Percentiles rank a stretch among this genome's conserved stretches.
Evolutionary conservation across 257 asterid genomes (phyloP).

Genomic region (Ligustrum vulgare): DNA sequence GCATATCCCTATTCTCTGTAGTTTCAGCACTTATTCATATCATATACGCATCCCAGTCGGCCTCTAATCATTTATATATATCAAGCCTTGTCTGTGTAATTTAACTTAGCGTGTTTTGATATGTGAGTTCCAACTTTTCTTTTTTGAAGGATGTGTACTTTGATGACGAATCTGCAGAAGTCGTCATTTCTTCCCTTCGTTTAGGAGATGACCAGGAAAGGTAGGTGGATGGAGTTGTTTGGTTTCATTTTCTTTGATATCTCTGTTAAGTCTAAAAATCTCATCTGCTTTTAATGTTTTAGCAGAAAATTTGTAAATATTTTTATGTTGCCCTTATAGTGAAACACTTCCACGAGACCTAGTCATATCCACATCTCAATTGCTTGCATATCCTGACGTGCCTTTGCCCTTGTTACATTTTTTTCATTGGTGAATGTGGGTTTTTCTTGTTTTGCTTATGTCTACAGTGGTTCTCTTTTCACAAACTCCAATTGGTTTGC

Average conservation of each 20-base stretch:
- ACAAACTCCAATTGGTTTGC: slow-evolving; percentile 94
- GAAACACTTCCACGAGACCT: background rate
- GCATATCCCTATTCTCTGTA: background rate
- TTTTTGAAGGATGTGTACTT: slow-evolving; percentile 56
- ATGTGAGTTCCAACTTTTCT: slow-evolving; percentile 11
- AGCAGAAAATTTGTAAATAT: background rate
- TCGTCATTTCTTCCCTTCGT: slow-evolving; percentile 56
- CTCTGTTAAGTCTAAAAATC: slow-evolving; percentile 8
- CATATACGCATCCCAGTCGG: background rate
- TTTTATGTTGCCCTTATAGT: background rate
- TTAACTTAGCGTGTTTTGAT: slow-evolving; percentile 11
- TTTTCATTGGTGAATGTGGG: background rate
- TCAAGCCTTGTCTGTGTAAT: slow-evolving; percentile 13
- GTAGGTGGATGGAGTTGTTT: slow-evolving; percentile 25
- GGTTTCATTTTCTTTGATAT: slow-evolving; percentile 9
- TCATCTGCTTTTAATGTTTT: background rate
- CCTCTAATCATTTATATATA: background rate
- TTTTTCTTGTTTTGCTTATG: slow-evolving; percentile 20
- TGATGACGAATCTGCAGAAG: slow-evolving; percentile 61
- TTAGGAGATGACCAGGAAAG: slow-evolving; percentile 53
- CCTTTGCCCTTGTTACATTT: background rate
- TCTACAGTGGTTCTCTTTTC: slow-evolving; percentile 72
- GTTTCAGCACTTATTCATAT: slow-evolving; percentile 1
- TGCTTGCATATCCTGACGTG: slow-evolving; percentile 4
- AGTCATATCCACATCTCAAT: background rate